A percentile compares a stretch with the other conserved stretches of the same genome.
These are phyloP conservation scores for Parascedosporium putredinis DNA, from an alignment of 2,329 filamentous ascomycete species.

Conservation along the genomic window DNA sequence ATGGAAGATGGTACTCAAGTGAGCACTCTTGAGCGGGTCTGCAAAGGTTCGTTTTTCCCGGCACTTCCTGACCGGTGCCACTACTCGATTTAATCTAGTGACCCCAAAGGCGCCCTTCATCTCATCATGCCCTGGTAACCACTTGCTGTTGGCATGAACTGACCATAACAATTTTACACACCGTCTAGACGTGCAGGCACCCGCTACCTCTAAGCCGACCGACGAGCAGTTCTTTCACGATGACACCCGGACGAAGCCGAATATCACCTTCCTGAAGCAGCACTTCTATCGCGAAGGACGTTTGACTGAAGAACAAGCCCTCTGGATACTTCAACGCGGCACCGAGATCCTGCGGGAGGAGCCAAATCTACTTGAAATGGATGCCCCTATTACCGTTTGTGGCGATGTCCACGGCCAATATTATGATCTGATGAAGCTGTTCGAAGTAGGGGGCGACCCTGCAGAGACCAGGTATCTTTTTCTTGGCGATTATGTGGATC, in stretches of 20 bases:
- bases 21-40: slow-evolving; percentile 89
- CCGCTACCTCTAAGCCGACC: slow-evolving; percentile 82
- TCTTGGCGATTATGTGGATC: slow-evolving; percentile 93
- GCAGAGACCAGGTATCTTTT: slow-evolving; percentile 95
- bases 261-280: slow-evolving; percentile 91
- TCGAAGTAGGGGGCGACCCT: slow-evolving; percentile 94
- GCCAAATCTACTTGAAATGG: slow-evolving; percentile 97
- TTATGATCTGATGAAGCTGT: slow-evolving; percentile 98
- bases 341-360: slow-evolving; percentile 81
- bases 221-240: slow-evolving; percentile 93
- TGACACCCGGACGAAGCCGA: slow-evolving; percentile 75
- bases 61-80: no score
- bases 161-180: not conserved
- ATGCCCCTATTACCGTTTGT: slow-evolving; percentile 96
- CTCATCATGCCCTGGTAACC: not conserved
- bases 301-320: slow-evolving; percentile 90
- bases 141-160: not conserved
- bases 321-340: slow-evolving; percentile 87
- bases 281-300: slow-evolving; percentile 97
- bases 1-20: slow-evolving; percentile 97
- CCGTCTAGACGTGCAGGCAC: slow-evolving; percentile 84
- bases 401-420: slow-evolving; percentile 98
- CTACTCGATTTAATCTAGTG: not conserved
- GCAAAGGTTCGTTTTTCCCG: slow-evolving; percentile 65
- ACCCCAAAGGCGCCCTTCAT: not conserved